phyloP scores from a whole-genome alignment of 2,329 filamentous ascomycete species.

The Pestalotiopsis sp. region DNA sequence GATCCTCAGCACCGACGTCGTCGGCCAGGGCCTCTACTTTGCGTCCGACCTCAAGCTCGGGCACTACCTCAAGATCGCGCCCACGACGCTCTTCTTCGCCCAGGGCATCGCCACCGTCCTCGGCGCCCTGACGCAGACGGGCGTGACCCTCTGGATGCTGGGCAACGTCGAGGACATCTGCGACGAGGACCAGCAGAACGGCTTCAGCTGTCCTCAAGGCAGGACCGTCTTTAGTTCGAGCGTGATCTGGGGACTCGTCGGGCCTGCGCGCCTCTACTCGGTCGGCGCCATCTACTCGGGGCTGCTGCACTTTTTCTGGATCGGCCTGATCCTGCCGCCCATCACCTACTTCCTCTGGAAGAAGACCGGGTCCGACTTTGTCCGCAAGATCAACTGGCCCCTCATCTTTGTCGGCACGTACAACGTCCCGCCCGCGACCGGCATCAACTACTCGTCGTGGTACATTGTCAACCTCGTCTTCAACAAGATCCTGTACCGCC shows the following conservation, averaged over 20 bases:
- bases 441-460: conserved; percentile 38
- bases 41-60: conserved; percentile 53
- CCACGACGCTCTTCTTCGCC: conserved; percentile 47
- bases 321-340: conserved; percentile 43
- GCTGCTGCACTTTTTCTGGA: conserved; percentile 54
- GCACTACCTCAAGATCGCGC: conserved; percentile 54
- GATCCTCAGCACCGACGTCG: conserved; percentile 41
- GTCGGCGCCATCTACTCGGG: conserved; percentile 47
- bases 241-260: conserved; percentile 55
- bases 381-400: conserved; percentile 38
- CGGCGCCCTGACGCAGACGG: conserved; percentile 46
- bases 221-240: conserved; percentile 51
- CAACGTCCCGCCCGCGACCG: conserved; percentile 40
- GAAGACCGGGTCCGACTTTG: conserved; percentile 34
- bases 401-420: conserved; percentile 39
- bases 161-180: conserved; percentile 44
- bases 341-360: conserved; percentile 44
- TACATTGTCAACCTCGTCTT: conserved; percentile 49
- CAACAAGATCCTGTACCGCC: conserved; percentile 44
- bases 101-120: conserved; percentile 51
- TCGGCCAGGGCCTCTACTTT: conserved; percentile 47
- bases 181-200: conserved; percentile 39
- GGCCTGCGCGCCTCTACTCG: conserved; percentile 49
- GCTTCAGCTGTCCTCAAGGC: conserved; percentile 51
- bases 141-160: conserved; percentile 34